Conservation (phyloP, 371 early-diverging fungal genomes). For the Mucor velutinosus region DNA sequence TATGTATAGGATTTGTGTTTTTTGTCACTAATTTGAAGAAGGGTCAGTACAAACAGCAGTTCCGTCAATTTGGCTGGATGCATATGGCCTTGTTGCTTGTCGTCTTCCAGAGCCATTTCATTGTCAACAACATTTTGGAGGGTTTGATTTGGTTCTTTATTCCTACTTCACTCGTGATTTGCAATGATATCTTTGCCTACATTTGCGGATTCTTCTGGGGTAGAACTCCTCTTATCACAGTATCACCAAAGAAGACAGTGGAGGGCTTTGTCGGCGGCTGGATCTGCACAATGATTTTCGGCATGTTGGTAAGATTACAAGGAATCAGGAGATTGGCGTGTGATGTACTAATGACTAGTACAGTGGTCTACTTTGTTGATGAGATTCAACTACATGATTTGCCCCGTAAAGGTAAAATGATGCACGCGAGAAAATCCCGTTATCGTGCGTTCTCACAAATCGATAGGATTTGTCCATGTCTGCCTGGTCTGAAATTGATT, state of each 20-base stretch:
- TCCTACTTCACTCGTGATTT: constrained; percentile 92
- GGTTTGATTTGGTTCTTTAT: constrained; percentile 97
- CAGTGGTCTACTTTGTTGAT: constrained; percentile 47
- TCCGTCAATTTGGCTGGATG: constrained; percentile 94
- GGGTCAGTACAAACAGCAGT: constrained; percentile 87
- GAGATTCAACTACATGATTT: constrained; percentile 83
- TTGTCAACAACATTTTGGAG: constrained; percentile 95
- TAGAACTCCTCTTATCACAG: constrained; percentile 88
- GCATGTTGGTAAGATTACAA: constrained; percentile 65
- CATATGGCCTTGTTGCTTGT: constrained; percentile 94
- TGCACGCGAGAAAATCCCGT: background rate
- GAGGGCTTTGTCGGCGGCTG: constrained; percentile 99
- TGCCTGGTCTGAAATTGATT: constrained; percentile 48
- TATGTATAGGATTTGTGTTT: constrained; percentile 76
- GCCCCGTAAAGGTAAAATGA: constrained; percentile 69
- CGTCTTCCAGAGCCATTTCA: constrained; percentile 88
- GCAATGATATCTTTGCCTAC: constrained; percentile 99
- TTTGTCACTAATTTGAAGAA: constrained; percentile 94
- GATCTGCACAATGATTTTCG: constrained; percentile 86
- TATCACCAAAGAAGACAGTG: constrained; percentile 99
- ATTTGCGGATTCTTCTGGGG: constrained; percentile 96
- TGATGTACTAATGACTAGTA: constrained; percentile 12
- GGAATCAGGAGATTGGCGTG: background rate
- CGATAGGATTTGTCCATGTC: constrained; percentile 44
- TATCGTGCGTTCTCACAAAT: background rate